Conservation (phyloP, 345 rosid genomes). For the Cardiospermum halicacabum region DNA sequence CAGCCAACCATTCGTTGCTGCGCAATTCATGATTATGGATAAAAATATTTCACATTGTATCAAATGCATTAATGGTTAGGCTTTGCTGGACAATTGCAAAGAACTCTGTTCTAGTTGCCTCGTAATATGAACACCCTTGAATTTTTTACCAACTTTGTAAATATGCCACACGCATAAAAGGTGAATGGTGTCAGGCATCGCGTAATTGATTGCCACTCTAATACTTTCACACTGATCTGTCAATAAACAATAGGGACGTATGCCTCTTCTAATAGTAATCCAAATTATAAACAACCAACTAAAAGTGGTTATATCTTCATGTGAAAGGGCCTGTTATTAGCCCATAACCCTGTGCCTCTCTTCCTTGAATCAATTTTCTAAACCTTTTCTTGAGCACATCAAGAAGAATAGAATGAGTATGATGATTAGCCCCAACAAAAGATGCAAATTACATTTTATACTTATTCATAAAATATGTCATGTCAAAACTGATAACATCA, state of each 20-base stretch:
- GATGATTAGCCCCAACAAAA: slow-evolving; percentile 41
- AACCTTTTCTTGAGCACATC: too few relatives aligned
- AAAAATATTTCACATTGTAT: slow-evolving; percentile 38
- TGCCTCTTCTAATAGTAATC: slow-evolving; percentile 31
- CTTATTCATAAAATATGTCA: slow-evolving; percentile 30
- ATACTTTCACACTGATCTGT: slow-evolving; percentile 35
- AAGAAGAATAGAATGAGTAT: slow-evolving; percentile 38
- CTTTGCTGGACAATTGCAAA: slow-evolving; percentile 33
- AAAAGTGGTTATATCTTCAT: slow-evolving; percentile 35
- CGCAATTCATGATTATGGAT: slow-evolving; percentile 25
- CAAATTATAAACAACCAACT: slow-evolving; percentile 37
- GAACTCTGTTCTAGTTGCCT: too few relatives aligned
- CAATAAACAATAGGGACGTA: slow-evolving; percentile 30
- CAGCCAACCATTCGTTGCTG: slow-evolving; percentile 39
- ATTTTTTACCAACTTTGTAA: slow-evolving; percentile 23
- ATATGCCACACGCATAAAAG: slow-evolving; percentile 36
- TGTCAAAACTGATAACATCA: slow-evolving; percentile 33
- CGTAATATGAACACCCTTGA: too few relatives aligned
- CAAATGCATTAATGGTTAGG: slow-evolving; percentile 30
- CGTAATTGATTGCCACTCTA: slow-evolving; percentile 27
- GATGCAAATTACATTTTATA: slow-evolving; percentile 41
- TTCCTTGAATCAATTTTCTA: too few relatives aligned
- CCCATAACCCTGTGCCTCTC: too few relatives aligned
- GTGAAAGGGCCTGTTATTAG: too few relatives aligned
- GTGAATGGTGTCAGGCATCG: slow-evolving; percentile 32